Evolutionary conservation across 2,329 filamentous ascomycete species (phyloP).

Genomic region (Cucurbitaria berberidis): DNA sequence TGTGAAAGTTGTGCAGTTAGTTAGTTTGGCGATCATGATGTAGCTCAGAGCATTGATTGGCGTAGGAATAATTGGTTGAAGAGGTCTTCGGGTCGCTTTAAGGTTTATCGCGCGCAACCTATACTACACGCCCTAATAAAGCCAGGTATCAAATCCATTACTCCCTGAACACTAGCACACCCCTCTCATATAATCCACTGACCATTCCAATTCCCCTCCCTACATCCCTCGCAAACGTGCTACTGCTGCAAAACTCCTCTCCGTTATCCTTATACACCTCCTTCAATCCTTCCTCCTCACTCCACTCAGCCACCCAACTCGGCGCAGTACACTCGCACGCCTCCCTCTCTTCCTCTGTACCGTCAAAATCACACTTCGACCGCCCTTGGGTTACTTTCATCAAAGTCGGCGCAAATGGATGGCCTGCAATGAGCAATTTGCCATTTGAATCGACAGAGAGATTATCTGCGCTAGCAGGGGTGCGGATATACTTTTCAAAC

Average conservation of each 20-base stretch:
- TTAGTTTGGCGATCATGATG: too few relatives aligned
- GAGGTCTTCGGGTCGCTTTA: too few relatives aligned
- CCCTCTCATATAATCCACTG: constrained; percentile 51
- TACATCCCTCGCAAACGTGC: constrained; percentile 48
- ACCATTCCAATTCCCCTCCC: constrained; percentile 45
- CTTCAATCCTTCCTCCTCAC: constrained; percentile 37
- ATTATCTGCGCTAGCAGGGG: constrained; percentile 50
- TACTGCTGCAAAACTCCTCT: constrained; percentile 45
- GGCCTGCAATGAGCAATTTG: constrained; percentile 51
- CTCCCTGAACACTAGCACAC: constrained; percentile 47
- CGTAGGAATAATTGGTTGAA: too few relatives aligned
- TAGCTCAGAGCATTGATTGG: too few relatives aligned
- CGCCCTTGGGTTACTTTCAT: constrained; percentile 28
- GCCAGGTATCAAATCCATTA: constrained; percentile 5
- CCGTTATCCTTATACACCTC: constrained; percentile 46
- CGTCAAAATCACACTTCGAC: constrained; percentile 21
- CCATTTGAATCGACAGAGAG: constrained; percentile 47
- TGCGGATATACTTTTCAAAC: constrained; percentile 19
- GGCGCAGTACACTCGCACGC: constrained; percentile 36
- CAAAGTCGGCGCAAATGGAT: constrained; percentile 46
- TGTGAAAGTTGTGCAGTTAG: not conserved
- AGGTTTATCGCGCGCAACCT: too few relatives aligned
- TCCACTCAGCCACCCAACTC: constrained; percentile 52
- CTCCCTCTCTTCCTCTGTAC: constrained; percentile 22
- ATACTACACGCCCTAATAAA: too few relatives aligned